Evolutionary conservation across 1,284 basidiomycete species (phyloP).

Genomic region (Microbotryum violaceum): DNA sequence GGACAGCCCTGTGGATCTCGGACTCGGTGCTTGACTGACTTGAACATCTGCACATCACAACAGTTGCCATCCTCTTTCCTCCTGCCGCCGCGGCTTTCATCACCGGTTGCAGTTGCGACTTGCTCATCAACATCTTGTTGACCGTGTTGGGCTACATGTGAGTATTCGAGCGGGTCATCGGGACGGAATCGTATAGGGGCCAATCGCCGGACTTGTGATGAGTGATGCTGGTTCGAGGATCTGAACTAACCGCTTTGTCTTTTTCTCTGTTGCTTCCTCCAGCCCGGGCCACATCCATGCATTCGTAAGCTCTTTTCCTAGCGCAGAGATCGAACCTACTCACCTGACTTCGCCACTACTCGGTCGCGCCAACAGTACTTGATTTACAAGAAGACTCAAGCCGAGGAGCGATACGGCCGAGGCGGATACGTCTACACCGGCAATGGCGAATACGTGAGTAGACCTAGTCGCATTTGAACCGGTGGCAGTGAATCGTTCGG

Average conservation of each 20-base stretch:
- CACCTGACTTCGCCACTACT: background rate
- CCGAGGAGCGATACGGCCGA: constrained; percentile 63
- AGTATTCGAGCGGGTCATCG: constrained; percentile 30
- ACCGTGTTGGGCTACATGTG: constrained; percentile 64
- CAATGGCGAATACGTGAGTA: background rate
- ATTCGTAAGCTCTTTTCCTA: constrained; percentile 31
- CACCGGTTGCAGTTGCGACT: constrained; percentile 59
- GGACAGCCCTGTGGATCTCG: too few species aligned
- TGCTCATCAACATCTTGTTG: constrained; percentile 68
- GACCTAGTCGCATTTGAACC: too few species aligned
- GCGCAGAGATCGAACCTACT: background rate
- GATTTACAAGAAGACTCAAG: constrained; percentile 67
- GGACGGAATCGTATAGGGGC: too few species aligned
- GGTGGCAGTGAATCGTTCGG: too few species aligned
- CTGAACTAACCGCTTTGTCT: too few species aligned
- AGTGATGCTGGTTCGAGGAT: too few species aligned
- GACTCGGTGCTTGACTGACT: too few species aligned
- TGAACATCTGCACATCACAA: too few species aligned
- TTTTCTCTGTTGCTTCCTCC: background rate
- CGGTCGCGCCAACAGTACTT: constrained; percentile 45
- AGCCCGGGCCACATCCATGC: constrained; percentile 45
- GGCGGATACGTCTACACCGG: constrained; percentile 57
- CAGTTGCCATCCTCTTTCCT: constrained; percentile 59
- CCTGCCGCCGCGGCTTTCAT: constrained; percentile 58
- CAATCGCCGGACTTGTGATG: too few species aligned